Evolutionary conservation across 345 rosid genomes (phyloP).

Genomic region (Isatis tinctoria): DNA sequence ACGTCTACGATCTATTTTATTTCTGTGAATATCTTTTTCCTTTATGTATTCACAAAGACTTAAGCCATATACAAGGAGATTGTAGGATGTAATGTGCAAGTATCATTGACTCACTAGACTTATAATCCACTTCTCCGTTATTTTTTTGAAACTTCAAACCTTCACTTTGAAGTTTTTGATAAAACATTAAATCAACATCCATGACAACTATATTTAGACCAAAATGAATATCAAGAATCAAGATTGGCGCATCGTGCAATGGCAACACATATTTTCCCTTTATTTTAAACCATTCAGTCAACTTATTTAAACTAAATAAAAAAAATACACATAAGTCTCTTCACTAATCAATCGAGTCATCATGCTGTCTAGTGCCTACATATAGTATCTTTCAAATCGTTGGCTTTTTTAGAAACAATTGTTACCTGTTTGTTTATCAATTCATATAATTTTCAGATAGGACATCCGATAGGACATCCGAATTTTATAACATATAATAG

Average conservation of each 20-base stretch:
- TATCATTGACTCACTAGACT: no score
- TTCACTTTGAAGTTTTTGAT: no score
- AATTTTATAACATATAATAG: neutral
- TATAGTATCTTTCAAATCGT: neutral
- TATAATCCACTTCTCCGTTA: no score
- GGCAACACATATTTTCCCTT: neutral
- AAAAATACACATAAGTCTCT: neutral
- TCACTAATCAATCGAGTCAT: neutral
- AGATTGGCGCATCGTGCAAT: no score
- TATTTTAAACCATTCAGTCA: neutral
- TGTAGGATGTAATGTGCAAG: no score
- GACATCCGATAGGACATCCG: neutral
- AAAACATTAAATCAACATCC: neutral
- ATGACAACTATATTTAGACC: neutral
- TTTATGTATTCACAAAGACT: no score
- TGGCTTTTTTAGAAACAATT: neutral
- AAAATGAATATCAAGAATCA: no score
- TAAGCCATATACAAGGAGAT: no score
- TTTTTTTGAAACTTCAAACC: no score
- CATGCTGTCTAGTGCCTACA: neutral
- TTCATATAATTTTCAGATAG: neutral
- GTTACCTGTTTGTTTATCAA: neutral
- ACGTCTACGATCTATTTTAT: no score
- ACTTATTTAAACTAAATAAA: neutral
- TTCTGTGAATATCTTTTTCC: no score